Evolutionary conservation across 129 eudicot genomes (phyloP), one percentile per base, ranked within the genome.

Genomic region (Smallanthus sonchifolius): DNA sequence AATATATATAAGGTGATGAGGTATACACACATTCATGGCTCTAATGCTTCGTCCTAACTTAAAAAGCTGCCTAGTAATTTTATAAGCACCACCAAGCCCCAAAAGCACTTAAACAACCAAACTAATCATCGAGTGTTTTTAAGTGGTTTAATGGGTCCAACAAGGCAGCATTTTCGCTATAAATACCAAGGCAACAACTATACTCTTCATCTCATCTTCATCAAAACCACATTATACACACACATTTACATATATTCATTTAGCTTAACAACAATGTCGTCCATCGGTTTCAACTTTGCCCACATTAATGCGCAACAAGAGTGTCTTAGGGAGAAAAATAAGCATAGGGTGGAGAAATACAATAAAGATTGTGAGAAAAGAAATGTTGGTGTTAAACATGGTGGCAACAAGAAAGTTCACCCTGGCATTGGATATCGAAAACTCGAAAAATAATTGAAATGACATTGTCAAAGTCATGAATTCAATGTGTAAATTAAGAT

Each of bases 361-460:
- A 49, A 17, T 10, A 70, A 69, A 57, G 52, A 44, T 44, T n/a
- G 15, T 1, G 76, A 44, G 40, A 69, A 57, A 59, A 69, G 9
- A 3, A 35, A 69, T 5, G n/a, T 69, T 44, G 69, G 43, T 2
- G 61, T 68, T 43, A 77, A 67, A 56, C 42, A 9, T 66, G 80
- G 75, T 42, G 80, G 63, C 7, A 77, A 77, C 63, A 77, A 69
- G 63, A 77, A 77, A 77, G 75, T 77, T 36, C 52, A 77, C 62
- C 70, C 75, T 6, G 14, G 52, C 63, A 13, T 44, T 35, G 37
- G 35, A 77, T 59, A 59, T 45, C 1, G 42, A 76, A 2, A 77
- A 59, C 54, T 69, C 10, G 4, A 43, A 19, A 0, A 69, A 59
- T 61, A 36, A 60, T 37, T 67, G 76, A 69, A 59, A 4, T 1